Base-by-base conservation (phyloP, 1,284 basidiomycete genomes). In the Xerocomus minutiporus region DNA sequence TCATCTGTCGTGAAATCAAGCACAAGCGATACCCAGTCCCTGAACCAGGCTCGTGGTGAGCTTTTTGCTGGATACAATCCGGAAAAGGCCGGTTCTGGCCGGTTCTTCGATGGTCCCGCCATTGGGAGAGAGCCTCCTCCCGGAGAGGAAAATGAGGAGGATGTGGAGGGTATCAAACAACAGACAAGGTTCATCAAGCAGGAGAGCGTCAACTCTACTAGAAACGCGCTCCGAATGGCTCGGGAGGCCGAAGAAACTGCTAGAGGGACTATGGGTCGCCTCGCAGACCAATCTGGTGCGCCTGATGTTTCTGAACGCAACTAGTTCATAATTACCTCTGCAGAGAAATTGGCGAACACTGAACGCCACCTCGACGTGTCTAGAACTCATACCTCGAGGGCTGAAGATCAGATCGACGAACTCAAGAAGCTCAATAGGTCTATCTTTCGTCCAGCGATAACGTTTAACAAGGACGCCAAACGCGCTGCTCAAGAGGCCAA, bases 161-260 rank as follows among this genome's bases (percentile, higher is more conserved):
- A 98, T 66, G 79, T 97, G 5, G 96, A 99, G 73, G 93, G 88
- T 13, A 96, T 99, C 75, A 98, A 97, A 75, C 84, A 92, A 67
- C 86, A 95, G 73, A 93, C 93, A 61, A 81, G 88, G 51, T 91
- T 83, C 65, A 74, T 92, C 59, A 99, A 99, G 75, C 93, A 97
- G 71, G 96, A 99, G 64, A 89, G 85, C 67, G 86, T 97, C 46
- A 87, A 86, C 54, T 91, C 89, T 25, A 93, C 94, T 1, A 79
- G 95, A 61, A 98, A 99, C 71, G 95, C 96, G 3, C 78, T 99
- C 46, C 82, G 93, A 47, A 79, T 98, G 67, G 96, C 95, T 23
- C 80, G 90, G 13, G 93, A 99, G 71, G 93, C 96, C 1, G 96
- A 98, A 71, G 97, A 99, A 71, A 97, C 91, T 7, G 97, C 93